A percentile compares a stretch with the other conserved stretches of the same genome.
These are phyloP conservation scores for Verticillium nonalfalfae DNA, from an alignment of 2,329 filamentous ascomycete species.

Conservation along the genomic window DNA sequence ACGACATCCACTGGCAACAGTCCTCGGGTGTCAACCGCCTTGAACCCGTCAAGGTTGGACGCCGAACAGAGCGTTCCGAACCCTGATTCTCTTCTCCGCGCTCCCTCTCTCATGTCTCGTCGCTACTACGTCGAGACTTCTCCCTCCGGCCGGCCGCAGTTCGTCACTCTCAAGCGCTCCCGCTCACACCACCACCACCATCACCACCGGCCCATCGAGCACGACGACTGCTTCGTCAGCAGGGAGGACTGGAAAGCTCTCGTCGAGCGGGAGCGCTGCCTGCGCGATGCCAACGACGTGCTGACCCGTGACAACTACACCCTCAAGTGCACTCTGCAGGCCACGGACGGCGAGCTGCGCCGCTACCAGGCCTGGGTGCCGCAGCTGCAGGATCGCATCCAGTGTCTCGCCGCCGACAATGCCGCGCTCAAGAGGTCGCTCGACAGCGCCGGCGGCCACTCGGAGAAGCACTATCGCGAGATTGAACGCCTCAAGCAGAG, in stretches of 20 bases:
- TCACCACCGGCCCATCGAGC: slow-evolving; percentile 20
- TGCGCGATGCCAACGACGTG: slow-evolving; percentile 26
- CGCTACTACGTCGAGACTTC: slow-evolving; percentile 28
- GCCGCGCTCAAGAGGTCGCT: slow-evolving; percentile 28
- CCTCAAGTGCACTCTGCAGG: slow-evolving; percentile 27
- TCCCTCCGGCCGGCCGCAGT: slow-evolving; percentile 25
- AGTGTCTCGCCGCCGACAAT: slow-evolving; percentile 29
- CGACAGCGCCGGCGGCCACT: slow-evolving; percentile 23
- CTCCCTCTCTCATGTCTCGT: slow-evolving; percentile 22
- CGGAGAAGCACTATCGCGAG: slow-evolving; percentile 22
- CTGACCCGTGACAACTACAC: slow-evolving; percentile 21
- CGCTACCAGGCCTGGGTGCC: slow-evolving; percentile 25
- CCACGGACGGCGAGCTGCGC: slow-evolving; percentile 26
- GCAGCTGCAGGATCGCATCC: slow-evolving; percentile 29
- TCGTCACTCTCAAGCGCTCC: slow-evolving; percentile 32
- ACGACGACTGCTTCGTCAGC: slow-evolving; percentile 22
- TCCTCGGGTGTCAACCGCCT: slow-evolving; percentile 1
- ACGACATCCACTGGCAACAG: not conserved
- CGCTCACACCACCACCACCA: slow-evolving; percentile 25
- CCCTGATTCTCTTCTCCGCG: not conserved
- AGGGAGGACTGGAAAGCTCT: slow-evolving; percentile 29
- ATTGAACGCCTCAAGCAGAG: slow-evolving; percentile 25
- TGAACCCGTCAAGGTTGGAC: slow-evolving; percentile 7
- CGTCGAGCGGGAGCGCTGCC: slow-evolving; percentile 26
- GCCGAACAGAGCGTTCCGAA: slow-evolving; percentile 6